Evolutionary conservation across 1,284 basidiomycete genomes (phyloP).

Genomic region (Phylloboletellus chloephorus): DNA sequence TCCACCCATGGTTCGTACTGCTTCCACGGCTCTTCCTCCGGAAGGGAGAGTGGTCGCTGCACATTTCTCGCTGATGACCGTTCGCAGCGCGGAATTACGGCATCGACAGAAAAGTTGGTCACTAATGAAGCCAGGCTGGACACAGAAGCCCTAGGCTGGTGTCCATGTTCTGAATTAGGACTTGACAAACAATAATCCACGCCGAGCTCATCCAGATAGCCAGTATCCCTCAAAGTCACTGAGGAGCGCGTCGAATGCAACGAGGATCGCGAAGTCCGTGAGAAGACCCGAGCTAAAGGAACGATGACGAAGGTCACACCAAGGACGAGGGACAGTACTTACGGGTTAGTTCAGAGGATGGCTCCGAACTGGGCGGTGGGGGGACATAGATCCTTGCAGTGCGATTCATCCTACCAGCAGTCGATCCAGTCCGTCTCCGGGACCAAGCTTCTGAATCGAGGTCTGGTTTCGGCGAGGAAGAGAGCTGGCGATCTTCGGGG

Average conservation of each 20-base stretch:
- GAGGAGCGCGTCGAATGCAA: slow-evolving; percentile 22
- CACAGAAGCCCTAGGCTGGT: slow-evolving; percentile 41
- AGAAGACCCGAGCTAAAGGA: slow-evolving; percentile 16
- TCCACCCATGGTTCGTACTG: slow-evolving; percentile 33
- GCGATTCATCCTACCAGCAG: slow-evolving; percentile 16
- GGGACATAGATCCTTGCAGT: slow-evolving; percentile 20
- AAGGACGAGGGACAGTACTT: slow-evolving; percentile 2
- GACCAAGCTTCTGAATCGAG: neutral
- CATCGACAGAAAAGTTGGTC: slow-evolving; percentile 53
- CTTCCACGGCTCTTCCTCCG: slow-evolving; percentile 12
- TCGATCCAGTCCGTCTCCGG: slow-evolving; percentile 13
- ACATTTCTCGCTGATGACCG: slow-evolving; percentile 4
- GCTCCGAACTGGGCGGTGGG: slow-evolving; percentile 4
- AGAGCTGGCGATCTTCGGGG: slow-evolving; percentile 45
- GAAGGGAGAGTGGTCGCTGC: slow-evolving; percentile 16
- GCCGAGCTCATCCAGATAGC: slow-evolving; percentile 37
- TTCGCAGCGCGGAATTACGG: slow-evolving; percentile 41
- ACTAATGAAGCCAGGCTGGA: slow-evolving; percentile 56
- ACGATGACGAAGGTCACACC: neutral
- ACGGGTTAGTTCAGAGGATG: slow-evolving; percentile 15
- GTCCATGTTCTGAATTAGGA: slow-evolving; percentile 31
- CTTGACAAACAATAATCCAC: slow-evolving; percentile 40
- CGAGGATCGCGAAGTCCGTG: slow-evolving; percentile 22
- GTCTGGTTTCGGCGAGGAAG: slow-evolving; percentile 15
- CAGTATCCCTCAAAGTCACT: slow-evolving; percentile 14